phyloP scores from a whole-genome alignment of 2,329 filamentous ascomycete species.

The Clonostachys byssicola region DNA sequence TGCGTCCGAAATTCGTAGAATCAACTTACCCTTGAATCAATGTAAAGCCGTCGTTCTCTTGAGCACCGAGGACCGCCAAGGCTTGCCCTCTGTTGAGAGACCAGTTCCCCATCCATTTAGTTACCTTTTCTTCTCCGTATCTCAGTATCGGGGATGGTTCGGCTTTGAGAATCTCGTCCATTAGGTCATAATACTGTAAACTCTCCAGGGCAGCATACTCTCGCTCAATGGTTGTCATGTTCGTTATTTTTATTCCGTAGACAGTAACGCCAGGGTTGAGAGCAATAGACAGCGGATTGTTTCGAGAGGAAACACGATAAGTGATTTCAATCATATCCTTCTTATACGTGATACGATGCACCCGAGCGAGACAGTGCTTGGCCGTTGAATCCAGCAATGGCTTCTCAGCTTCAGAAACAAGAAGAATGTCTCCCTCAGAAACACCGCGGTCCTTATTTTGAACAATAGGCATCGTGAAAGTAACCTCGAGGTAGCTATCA shows the following conservation, averaged over 20 bases:
- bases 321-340: conserved; percentile 79
- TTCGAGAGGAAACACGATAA: conserved; percentile 72
- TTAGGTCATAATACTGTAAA: conserved; percentile 92
- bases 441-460: conserved; percentile 70
- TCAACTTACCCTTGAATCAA: conserved; percentile 68
- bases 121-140: conserved; percentile 71
- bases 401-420: conserved; percentile 71
- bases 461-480: conserved; percentile 69
- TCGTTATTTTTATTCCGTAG: conserved; percentile 78
- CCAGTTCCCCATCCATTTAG: conserved; percentile 70
- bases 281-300: conserved; percentile 54
- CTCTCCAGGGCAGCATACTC: conserved; percentile 91
- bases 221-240: conserved; percentile 90
- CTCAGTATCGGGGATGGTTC: conserved; percentile 84
- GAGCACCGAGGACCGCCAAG: conserved; percentile 83
- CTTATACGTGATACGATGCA: conserved; percentile 77
- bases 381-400: conserved; percentile 63
- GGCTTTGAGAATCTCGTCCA: conserved; percentile 84
- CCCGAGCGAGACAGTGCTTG: conserved; percentile 81
- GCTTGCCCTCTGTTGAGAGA: conserved; percentile 85
- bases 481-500: conserved; percentile 89
- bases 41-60: conserved; percentile 96
- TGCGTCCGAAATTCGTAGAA: conserved; percentile 30
- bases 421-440: conserved; percentile 81
- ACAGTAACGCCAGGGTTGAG: conserved; percentile 69